Evolutionary conservation across 805 yeast genomes (phyloP).

Genomic region (Starmerella sp.): DNA sequence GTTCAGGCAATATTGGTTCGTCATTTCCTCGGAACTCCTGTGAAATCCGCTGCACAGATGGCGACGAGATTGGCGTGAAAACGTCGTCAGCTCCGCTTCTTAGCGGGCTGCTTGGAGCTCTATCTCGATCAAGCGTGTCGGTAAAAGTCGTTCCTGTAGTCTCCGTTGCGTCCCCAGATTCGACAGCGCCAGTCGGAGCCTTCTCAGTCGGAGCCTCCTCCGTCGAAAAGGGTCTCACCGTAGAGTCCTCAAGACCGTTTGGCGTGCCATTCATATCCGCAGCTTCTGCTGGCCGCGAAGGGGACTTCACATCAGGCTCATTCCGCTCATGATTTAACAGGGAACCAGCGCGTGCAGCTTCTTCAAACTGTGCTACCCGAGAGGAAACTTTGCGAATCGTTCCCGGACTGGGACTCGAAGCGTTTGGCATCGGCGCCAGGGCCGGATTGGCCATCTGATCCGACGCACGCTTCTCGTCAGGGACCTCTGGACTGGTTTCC

Average conservation of each 20-base stretch:
- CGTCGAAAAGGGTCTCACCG: too few relatives aligned
- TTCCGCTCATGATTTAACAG: not conserved
- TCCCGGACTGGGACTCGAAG: not conserved
- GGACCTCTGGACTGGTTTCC: not conserved
- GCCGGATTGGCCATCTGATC: not conserved
- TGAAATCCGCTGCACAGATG: not conserved
- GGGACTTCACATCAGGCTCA: not conserved
- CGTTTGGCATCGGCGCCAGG: not conserved
- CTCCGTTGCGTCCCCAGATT: too few relatives aligned
- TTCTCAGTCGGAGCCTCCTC: too few relatives aligned
- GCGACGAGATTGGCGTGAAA: too few relatives aligned
- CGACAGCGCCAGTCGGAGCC: too few relatives aligned
- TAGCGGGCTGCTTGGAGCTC: too few relatives aligned
- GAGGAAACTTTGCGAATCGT: not conserved
- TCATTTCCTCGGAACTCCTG: not conserved
- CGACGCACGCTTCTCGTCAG: not conserved
- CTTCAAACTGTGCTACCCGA: slow-evolving; percentile 7
- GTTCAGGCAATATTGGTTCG: not conserved
- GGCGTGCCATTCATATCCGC: too few relatives aligned
- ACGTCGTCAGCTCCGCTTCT: too few relatives aligned
- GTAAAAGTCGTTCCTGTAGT: too few relatives aligned
- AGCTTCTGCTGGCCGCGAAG: too few relatives aligned
- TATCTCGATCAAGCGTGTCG: too few relatives aligned
- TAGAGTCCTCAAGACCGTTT: too few relatives aligned
- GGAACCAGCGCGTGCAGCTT: slow-evolving; percentile 3